These are phyloP conservation scores for Vaccinium myrtillus DNA, from an alignment of 148 eudicot genomes.

Conservation along the genomic window DNA sequence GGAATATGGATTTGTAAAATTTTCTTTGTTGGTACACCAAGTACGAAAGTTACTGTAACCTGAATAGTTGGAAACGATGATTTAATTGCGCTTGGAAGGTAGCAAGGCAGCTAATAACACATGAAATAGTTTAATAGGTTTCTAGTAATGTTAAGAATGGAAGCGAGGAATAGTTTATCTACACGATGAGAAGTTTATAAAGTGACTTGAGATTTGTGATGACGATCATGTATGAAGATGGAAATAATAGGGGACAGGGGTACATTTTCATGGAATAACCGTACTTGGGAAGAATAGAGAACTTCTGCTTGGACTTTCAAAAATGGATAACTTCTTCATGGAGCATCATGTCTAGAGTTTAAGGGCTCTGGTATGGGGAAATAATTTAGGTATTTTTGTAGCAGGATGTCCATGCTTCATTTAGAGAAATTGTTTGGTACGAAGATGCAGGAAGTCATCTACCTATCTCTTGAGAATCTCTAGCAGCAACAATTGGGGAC, in stretches of 20 bases:
- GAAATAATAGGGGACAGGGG: background rate
- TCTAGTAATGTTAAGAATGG: constrained; percentile 3
- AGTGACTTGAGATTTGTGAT: background rate
- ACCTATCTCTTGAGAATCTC: background rate
- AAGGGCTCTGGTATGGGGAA: background rate
- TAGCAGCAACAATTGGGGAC: background rate
- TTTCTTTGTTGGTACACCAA: background rate
- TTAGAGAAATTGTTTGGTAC: background rate
- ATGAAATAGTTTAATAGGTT: background rate
- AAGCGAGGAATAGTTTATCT: background rate
- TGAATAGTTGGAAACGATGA: background rate
- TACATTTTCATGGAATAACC: background rate
- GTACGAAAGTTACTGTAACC: background rate
- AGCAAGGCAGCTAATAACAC: background rate
- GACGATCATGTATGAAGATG: background rate
- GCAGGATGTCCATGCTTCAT: background rate
- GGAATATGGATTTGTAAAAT: background rate
- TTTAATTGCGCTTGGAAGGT: background rate
- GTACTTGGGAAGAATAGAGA: background rate
- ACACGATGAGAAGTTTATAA: background rate
- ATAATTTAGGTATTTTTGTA: background rate
- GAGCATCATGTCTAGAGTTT: background rate
- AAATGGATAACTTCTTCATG: background rate
- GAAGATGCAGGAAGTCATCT: background rate
- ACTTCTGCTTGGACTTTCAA: background rate